phyloP scores from a whole-genome alignment of 306 rosid species.

The Dalbergia oliveri region DNA sequence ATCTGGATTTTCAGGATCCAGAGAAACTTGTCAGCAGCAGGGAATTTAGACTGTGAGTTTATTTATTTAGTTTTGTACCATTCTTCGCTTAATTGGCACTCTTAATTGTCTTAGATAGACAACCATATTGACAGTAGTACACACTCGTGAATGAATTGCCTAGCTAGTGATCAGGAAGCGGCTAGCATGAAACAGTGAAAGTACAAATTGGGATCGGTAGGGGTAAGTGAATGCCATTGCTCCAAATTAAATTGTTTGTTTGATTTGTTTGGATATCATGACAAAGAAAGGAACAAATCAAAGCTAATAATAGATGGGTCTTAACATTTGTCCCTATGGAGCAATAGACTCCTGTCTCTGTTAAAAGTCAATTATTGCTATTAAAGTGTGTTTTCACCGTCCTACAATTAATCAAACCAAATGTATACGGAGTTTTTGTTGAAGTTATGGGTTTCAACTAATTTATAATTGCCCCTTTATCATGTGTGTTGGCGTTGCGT shows the following conservation, averaged over 20 bases:
- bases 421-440: background rate
- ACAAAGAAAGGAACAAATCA: background rate
- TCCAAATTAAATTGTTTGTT: background rate
- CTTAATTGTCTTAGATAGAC: background rate
- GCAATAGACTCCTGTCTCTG: background rate
- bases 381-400: background rate
- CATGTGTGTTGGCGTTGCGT: background rate
- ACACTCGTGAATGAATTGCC: background rate
- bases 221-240: conserved; percentile 16
- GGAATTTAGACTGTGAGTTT: background rate
- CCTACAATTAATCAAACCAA: conserved; percentile 4
- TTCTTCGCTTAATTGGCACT: conserved; percentile 2
- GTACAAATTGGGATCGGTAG: conserved; percentile 14
- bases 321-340: background rate
- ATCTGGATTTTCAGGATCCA: conserved; percentile 13
- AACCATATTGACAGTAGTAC: background rate
- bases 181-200: conserved; percentile 13
- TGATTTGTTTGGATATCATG: conserved; percentile 4
- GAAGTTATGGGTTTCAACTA: background rate
- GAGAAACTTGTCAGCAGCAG: background rate
- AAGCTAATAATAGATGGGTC: background rate
- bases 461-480: conserved; percentile 2
- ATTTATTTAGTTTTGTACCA: background rate
- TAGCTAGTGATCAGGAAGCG: background rate
- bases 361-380: conserved; percentile 20